Conservation (phyloP, 2,329 filamentous ascomycete genomes). For the Microcyclospora pomicola region DNA sequence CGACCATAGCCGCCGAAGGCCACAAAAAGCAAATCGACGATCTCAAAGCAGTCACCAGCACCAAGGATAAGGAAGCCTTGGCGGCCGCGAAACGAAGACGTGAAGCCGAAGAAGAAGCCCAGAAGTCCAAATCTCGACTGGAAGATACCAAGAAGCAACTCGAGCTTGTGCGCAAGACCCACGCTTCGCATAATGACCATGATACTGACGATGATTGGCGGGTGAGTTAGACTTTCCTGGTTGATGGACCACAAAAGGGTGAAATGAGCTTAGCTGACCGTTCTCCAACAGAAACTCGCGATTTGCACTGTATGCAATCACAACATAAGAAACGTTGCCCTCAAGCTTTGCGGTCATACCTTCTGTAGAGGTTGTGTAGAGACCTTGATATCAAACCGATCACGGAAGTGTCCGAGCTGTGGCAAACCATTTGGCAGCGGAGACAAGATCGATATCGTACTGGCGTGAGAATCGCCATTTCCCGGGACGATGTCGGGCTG, state of each 20-base stretch:
- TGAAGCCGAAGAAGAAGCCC: conserved; percentile 55
- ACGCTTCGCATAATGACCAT: conserved; percentile 34
- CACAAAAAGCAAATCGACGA: conserved; percentile 64
- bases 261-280: neutral
- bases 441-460: conserved; percentile 58
- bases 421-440: conserved; percentile 80
- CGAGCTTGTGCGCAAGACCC: conserved; percentile 77
- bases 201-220: conserved; percentile 74
- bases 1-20: conserved; percentile 53
- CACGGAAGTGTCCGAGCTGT: conserved; percentile 91
- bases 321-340: conserved; percentile 84
- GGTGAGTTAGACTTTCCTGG: conserved; percentile 42
- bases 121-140: conserved; percentile 63
- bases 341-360: conserved; percentile 89
- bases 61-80: conserved; percentile 57
- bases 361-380: conserved; percentile 89
- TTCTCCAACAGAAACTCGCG: conserved; percentile 47
- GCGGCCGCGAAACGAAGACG: conserved; percentile 49
- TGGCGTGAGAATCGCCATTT: conserved; percentile 13
- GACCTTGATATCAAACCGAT: conserved; percentile 74
- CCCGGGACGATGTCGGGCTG: too few relatives aligned
- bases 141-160: conserved; percentile 70
- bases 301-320: conserved; percentile 86
- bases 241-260: neutral
- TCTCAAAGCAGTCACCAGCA: conserved; percentile 57